These are phyloP conservation scores for Rhodotorula taiwanensis DNA, from an alignment of 768 basidiomycete genomes.

Conservation along the genomic window DNA sequence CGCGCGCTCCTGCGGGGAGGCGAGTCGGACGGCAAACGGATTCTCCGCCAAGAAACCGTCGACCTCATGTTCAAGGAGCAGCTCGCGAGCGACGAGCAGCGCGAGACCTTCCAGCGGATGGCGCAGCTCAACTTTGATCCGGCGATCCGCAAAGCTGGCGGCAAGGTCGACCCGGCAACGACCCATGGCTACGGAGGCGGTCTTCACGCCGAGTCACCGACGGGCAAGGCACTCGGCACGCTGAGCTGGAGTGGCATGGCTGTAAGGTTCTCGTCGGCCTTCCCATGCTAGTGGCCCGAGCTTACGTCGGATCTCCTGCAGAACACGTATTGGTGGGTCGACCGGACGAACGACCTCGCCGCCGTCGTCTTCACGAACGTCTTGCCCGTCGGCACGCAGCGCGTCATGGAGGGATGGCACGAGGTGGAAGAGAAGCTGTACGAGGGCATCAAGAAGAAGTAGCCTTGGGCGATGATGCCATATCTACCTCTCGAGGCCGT, in stretches of 20 bases:
- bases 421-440: too few relatives aligned
- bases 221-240: not conserved
- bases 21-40: not conserved
- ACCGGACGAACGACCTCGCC: not conserved
- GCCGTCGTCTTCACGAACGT: not conserved
- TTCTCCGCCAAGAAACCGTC: slow-evolving; percentile 24
- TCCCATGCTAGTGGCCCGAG: not conserved
- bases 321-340: slow-evolving; percentile 21
- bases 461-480: too few relatives aligned
- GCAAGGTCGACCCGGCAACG: not conserved
- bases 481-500: too few relatives aligned
- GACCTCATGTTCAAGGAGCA: slow-evolving; percentile 23
- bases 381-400: not conserved
- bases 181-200: slow-evolving; percentile 17
- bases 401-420: not conserved
- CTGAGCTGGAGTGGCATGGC: slow-evolving; percentile 22
- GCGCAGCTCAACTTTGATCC: not conserved
- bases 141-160: not conserved
- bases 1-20: slow-evolving; percentile 38
- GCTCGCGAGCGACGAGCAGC: not conserved
- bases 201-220: not conserved
- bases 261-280: not conserved
- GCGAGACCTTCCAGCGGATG: not conserved
- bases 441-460: too few relatives aligned
- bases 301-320: not conserved